Base-by-base conservation (phyloP, 2,329 filamentous ascomycete genomes). In the Macrophomina phaseolina region DNA sequence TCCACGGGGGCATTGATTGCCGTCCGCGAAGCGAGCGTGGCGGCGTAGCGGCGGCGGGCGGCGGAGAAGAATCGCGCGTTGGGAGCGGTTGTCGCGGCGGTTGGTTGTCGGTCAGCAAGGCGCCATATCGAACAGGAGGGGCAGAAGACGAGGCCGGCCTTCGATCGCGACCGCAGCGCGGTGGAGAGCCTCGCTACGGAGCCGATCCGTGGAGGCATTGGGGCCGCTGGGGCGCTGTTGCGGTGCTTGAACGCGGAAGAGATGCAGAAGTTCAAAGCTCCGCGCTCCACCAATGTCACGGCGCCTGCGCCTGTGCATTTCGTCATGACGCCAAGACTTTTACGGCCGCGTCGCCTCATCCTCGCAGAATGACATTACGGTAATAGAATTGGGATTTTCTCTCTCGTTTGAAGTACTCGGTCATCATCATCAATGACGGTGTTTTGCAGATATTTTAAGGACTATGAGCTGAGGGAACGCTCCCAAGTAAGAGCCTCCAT, bases 1-100 rank as follows among this genome's bases (percentile, higher is more conserved):
- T 82, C 83, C 38, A 82, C 82, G 7, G 81, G 81, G 14, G 82
- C 81, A 73, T 86, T 86, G 69, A 88, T 82, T 9, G 84, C 81
- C 6, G 85, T 83, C 5, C 80, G 77, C 52, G 85, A 84, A n/a
- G 82, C 80, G 64, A 84, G 77, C 4, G 80, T 77, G 45, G 79
- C 77, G 66, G 73, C 79, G 69, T 74, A 75, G 71, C 76, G 75
- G 63, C 64, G 70, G 65, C 42, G 55, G 30, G 51, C 28, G 51
- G 62, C 30, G 48, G 46, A 61, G 36, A 68, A 49, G 65, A 64
- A 40, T 32, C 60, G 60, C 28, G 58, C 28, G 58, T 58, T 49
- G 18, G 34, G 58, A 16, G 65, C 18, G 60, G 40, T 61, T 16
- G 65, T 40, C 40, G 49, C 40, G 40, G 58, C 52, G 30, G 60